Percentiles rank a stretch among this genome's conserved stretches.
phyloP scores from a whole-genome alignment of 2,329 filamentous ascomycete genomes.

The Aphanoascus verrucosus region DNA sequence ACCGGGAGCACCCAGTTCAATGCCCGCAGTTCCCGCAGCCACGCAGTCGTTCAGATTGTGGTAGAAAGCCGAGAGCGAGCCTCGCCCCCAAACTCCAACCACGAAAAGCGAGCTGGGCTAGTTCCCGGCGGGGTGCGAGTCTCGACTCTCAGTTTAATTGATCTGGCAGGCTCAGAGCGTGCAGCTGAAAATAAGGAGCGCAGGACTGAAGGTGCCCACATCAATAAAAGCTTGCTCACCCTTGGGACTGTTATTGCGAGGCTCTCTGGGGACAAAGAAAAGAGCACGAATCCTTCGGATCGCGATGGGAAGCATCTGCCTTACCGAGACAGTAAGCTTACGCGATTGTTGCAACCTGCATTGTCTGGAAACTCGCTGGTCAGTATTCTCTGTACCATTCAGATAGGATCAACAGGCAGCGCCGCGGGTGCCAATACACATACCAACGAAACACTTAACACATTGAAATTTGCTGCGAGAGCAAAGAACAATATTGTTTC shows the following conservation, averaged over 20 bases:
- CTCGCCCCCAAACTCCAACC: conserved; percentile 41
- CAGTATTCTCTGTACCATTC: conserved; percentile 94
- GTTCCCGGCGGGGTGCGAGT: conserved; percentile 84
- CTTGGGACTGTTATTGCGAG: conserved; percentile 89
- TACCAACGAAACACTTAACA: conserved; percentile 83
- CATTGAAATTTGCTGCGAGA: conserved; percentile 88
- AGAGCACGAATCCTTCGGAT: conserved; percentile 61
- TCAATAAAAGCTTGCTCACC: conserved; percentile 95
- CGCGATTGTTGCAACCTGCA: conserved; percentile 79
- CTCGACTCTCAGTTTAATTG: conserved; percentile 88
- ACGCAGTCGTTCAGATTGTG: conserved; percentile 96
- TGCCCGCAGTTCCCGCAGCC: conserved; percentile 87
- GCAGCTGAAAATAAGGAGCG: conserved; percentile 92
- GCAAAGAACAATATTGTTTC: conserved; percentile 98
- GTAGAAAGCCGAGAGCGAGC: conserved; percentile 89
- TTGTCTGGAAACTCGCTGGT: conserved; percentile 88
- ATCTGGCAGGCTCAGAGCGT: conserved; percentile 90
- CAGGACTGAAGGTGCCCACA: conserved; percentile 87
- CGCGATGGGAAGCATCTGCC: conserved; percentile 88
- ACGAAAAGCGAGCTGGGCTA: conserved; percentile 58
- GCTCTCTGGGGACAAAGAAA: conserved; percentile 81
- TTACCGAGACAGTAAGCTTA: conserved; percentile 95
- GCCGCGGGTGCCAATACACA: conserved; percentile 62
- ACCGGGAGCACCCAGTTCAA: conserved; percentile 97
- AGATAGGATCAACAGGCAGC: conserved; percentile 68